Percentiles rank a stretch among this genome's conserved stretches.
These are phyloP conservation scores for Kwoniella sp. DNA, from an alignment of 768 basidiomycete species.

Conservation along the genomic window DNA sequence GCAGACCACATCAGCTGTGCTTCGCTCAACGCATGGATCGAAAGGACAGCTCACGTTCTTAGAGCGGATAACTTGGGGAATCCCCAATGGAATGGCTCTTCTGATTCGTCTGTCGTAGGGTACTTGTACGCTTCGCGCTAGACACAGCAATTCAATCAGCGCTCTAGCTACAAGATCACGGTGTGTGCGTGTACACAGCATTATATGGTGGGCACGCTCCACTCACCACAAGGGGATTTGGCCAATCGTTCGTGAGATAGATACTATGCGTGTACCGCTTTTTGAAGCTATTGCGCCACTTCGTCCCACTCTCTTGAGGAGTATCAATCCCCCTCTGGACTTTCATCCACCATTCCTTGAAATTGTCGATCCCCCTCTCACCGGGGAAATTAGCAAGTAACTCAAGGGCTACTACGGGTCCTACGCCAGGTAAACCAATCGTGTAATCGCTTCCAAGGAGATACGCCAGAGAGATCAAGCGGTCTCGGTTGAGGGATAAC, in stretches of 20 bases:
- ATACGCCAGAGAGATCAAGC: slow-evolving; percentile 85
- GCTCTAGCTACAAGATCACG: no score
- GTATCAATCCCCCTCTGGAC: slow-evolving; percentile 88
- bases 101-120: slow-evolving; percentile 84
- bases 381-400: slow-evolving; percentile 90
- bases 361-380: slow-evolving; percentile 75
- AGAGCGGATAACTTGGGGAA: slow-evolving; percentile 93
- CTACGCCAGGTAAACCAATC: slow-evolving; percentile 85
- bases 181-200: no score
- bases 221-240: slow-evolving; percentile 82
- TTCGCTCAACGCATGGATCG: background rate
- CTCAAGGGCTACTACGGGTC: slow-evolving; percentile 96
- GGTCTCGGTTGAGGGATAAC: slow-evolving; percentile 80
- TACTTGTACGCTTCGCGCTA: slow-evolving; percentile 92
- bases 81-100: slow-evolving; percentile 96
- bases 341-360: slow-evolving; percentile 90
- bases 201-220: no score
- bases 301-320: slow-evolving; percentile 69
- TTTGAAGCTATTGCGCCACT: slow-evolving; percentile 84
- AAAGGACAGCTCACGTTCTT: slow-evolving; percentile 65
- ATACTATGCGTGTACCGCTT: slow-evolving; percentile 78
- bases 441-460: slow-evolving; percentile 96
- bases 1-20: background rate
- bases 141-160: slow-evolving; percentile 9
- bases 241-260: slow-evolving; percentile 81